Evolutionary conservation across 1,139 yeast species (phyloP), one percentile per base, ranked within the genome.

Genomic region (Kurtzmaniella quercitrusa): DNA sequence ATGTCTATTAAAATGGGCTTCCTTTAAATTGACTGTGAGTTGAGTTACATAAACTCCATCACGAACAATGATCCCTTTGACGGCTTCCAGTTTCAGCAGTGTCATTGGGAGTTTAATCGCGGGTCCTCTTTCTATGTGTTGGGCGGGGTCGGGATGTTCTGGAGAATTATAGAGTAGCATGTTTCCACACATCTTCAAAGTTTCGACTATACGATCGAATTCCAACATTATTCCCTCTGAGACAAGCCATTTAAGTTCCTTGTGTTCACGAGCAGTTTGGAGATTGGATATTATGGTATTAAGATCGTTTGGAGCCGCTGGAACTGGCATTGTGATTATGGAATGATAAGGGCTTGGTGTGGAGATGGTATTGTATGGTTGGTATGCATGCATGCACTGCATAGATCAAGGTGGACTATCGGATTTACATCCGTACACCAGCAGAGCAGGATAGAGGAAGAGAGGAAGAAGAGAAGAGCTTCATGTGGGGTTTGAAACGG

Each of bases 171-270:
- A 66, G 14, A 65, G 46, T 10, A 73, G 55, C 39, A 73, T 58
- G 47, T 70, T 68, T 37, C 65, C 60, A 46, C 76, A 70, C 18
- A 66, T 65, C 37, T 63, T 60, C 8, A 73, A 61, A 0, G 77
- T 68, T 45, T 72, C 77, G 2, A 66, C 56, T 15, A 73, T 57
- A 44, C 67, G 74, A 15, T 70, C 68, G 25, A 71, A 58, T 45
- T 71, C 76, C 3, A 72, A 73, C 15, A 51, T 49, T 14, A 70
- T 60, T 25, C 68, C 52, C 27, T 50, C 48, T 29, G 56, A 48
- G 14, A 65, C 58, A 37, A 66, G 62, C 78, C 77, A 73, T 45
- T 70, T 75, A 25, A 71, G 61, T 50, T 73, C 77, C 12, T 50
- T 50, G 42, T 66, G 67, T n/a, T 63, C 59, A 17, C 54, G 53